Conservation (phyloP, 139 green algal genomes). For the Coelastrella sp. region DNA sequence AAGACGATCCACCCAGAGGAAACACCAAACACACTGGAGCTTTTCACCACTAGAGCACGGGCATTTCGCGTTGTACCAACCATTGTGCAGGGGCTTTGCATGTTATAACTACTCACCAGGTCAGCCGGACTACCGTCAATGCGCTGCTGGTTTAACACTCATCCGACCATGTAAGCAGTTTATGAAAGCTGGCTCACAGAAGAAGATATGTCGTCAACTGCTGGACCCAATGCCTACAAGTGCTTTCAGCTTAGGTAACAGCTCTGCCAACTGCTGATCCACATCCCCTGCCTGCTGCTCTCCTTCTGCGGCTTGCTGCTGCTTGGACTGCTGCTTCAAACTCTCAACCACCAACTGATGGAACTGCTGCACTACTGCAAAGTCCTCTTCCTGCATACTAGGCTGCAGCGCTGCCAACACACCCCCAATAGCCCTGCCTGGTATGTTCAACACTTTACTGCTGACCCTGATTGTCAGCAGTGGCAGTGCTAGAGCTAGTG, state of each 20-base stretch:
- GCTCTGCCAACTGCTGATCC: slow-evolving; percentile 34
- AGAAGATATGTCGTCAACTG: background rate
- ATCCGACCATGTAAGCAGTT: too few relatives aligned
- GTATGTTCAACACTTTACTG: slow-evolving; percentile 60
- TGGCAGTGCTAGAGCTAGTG: slow-evolving; percentile 79
- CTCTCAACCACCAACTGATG: slow-evolving; percentile 61
- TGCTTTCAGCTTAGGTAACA: slow-evolving; percentile 19
- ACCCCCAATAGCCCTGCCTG: slow-evolving; percentile 68
- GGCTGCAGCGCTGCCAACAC: slow-evolving; percentile 56
- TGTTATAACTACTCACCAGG: too few relatives aligned
- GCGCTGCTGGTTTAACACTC: too few relatives aligned
- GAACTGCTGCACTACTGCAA: slow-evolving; percentile 51
- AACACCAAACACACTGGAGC: too few relatives aligned
- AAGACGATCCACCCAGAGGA: too few relatives aligned
- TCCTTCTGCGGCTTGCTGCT: background rate
- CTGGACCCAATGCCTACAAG: background rate
- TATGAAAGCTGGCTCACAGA: too few relatives aligned
- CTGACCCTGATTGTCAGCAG: slow-evolving; percentile 70
- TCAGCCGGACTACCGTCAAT: too few relatives aligned
- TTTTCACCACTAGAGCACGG: too few relatives aligned
- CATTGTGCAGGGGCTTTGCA: too few relatives aligned
- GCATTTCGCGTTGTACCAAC: too few relatives aligned
- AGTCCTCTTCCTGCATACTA: slow-evolving; percentile 18
- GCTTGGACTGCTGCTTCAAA: slow-evolving; percentile 38
- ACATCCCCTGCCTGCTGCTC: slow-evolving; percentile 37